phyloP scores from a whole-genome alignment of 345 rosid species.

The Gossypium rotundifolium region DNA sequence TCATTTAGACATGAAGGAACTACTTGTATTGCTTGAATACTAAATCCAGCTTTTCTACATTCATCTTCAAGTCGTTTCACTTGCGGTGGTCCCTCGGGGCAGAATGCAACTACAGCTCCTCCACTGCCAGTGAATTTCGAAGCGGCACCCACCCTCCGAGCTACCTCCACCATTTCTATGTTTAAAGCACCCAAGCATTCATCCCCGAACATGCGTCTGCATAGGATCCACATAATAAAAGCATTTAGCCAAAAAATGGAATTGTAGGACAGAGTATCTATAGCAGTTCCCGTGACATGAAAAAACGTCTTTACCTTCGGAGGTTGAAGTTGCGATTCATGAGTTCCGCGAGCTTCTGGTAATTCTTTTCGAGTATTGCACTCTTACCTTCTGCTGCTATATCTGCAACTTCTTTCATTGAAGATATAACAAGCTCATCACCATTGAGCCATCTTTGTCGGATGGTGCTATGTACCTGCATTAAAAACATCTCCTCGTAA shows the following conservation, averaged over 20 bases:
- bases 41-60: slow-evolving; percentile 65
- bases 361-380: slow-evolving; percentile 56
- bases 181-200: slow-evolving; percentile 64
- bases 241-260: background rate
- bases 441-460: slow-evolving; percentile 88
- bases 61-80: slow-evolving; percentile 61
- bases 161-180: slow-evolving; percentile 88
- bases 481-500: background rate
- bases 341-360: slow-evolving; percentile 57
- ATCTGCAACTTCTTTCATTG: slow-evolving; percentile 67
- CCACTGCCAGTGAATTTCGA: slow-evolving; percentile 95
- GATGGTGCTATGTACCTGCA: slow-evolving; percentile 82
- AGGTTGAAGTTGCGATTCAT: slow-evolving; percentile 84
- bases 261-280: background rate
- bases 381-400: slow-evolving; percentile 59
- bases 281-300: background rate
- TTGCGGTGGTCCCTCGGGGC: slow-evolving; percentile 65
- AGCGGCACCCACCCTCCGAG: slow-evolving; percentile 68
- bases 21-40: slow-evolving; percentile 49
- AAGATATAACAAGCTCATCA: slow-evolving; percentile 60
- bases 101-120: slow-evolving; percentile 85
- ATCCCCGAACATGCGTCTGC: slow-evolving; percentile 82
- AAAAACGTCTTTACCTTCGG: slow-evolving; percentile 45
- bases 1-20: slow-evolving; percentile 45
- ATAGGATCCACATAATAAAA: background rate